Evolutionary conservation across 148 eudicot species (phyloP).

Genomic region (Fagopyrum esculentum): DNA sequence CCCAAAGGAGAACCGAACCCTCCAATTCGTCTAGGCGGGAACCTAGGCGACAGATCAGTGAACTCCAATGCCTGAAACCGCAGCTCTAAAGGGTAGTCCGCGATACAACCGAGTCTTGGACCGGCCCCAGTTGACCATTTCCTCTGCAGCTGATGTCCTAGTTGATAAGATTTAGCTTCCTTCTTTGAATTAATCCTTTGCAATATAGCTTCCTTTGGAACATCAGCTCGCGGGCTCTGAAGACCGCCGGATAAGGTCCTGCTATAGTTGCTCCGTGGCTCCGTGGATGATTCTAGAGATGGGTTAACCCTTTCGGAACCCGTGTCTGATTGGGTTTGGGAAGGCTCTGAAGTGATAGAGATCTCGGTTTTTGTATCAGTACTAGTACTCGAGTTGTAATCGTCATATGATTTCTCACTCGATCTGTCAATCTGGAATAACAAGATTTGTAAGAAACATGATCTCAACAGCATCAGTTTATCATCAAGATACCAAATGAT

Average conservation of each 20-base stretch:
- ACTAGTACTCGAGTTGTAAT: slow-evolving; percentile 15
- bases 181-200: slow-evolving; percentile 71
- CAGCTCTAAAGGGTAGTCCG: slow-evolving; percentile 74
- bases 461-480: neutral
- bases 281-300: slow-evolving; percentile 16
- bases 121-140: slow-evolving; percentile 84
- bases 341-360: neutral
- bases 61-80: slow-evolving; percentile 70
- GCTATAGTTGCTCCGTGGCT: slow-evolving; percentile 30
- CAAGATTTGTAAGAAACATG: slow-evolving; percentile 1
- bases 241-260: slow-evolving; percentile 84
- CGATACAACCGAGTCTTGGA: slow-evolving; percentile 79
- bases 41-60: slow-evolving; percentile 60
- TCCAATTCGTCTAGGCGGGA: slow-evolving; percentile 12
- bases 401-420: slow-evolving; percentile 47
- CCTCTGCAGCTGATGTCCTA: slow-evolving; percentile 56
- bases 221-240: slow-evolving; percentile 60
- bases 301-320: slow-evolving; percentile 15
- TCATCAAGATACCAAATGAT: neutral
- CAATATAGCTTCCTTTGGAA: slow-evolving; percentile 51
- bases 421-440: slow-evolving; percentile 44
- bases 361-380: neutral
- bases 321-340: slow-evolving; percentile 8
- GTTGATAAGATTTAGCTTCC: slow-evolving; percentile 43
- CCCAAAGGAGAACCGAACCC: slow-evolving; percentile 8